Evolutionary conservation across 441 rosid species (phyloP).

Genomic region (Arabidopsis hybrid): DNA sequence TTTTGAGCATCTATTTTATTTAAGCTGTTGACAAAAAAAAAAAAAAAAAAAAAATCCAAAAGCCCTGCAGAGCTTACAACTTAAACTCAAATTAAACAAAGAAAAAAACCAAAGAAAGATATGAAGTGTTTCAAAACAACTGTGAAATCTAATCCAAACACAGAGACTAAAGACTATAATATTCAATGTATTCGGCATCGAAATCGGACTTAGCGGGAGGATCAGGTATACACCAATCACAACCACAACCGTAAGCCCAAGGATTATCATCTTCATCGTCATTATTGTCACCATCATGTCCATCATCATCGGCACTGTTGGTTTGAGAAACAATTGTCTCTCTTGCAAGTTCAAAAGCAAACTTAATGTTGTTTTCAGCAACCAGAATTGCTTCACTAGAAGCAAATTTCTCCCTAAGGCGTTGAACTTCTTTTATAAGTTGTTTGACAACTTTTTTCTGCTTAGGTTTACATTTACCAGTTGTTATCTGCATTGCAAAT

Average conservation of each 20-base stretch:
- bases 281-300: no score
- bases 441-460: constrained; percentile 21
- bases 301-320: constrained; percentile 27
- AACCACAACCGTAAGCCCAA: no score
- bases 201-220: no score
- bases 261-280: no score
- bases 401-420: constrained; percentile 50
- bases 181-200: not conserved
- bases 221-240: no score
- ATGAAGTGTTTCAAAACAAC: no score
- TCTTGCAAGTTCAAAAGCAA: constrained; percentile 66
- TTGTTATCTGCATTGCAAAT: constrained; percentile 9
- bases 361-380: constrained; percentile 51
- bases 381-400: constrained; percentile 47
- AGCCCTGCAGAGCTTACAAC: no score
- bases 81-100: no score
- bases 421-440: constrained; percentile 49
- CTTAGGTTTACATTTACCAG: constrained; percentile 41
- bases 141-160: not conserved
- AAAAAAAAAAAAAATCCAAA: no score
- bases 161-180: not conserved
- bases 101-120: no score
- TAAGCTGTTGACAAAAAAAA: no score
- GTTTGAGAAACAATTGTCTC: constrained; percentile 62
- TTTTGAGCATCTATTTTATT: no score